Conservation (phyloP, 306 rosid species). For the Vachellia pachyceras region DNA sequence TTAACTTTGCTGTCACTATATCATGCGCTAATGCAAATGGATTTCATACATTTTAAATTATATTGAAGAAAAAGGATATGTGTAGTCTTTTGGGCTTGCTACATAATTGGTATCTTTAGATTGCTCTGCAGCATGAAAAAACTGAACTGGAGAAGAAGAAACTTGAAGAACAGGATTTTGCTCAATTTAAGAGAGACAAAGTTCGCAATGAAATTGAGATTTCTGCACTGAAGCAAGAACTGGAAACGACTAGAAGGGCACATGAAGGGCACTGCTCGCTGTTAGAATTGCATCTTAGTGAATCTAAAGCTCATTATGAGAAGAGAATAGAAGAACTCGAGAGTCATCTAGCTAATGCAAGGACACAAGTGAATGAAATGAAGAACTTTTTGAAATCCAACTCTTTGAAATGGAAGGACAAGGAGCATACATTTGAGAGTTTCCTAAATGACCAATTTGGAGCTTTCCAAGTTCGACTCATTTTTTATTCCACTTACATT, state of each 20-base stretch:
- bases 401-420: slow-evolving; percentile 78
- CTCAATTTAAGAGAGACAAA: slow-evolving; percentile 70
- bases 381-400: slow-evolving; percentile 79
- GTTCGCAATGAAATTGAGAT: slow-evolving; percentile 64
- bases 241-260: slow-evolving; percentile 57
- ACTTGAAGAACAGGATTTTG: slow-evolving; percentile 77
- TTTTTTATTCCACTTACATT: slow-evolving; percentile 30
- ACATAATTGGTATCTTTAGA: slow-evolving; percentile 29
- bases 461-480: slow-evolving; percentile 72
- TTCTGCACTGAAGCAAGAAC: slow-evolving; percentile 67
- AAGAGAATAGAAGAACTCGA: slow-evolving; percentile 65
- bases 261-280: slow-evolving; percentile 64
- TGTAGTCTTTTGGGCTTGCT: slow-evolving; percentile 24
- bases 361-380: slow-evolving; percentile 70
- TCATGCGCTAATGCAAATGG: neutral
- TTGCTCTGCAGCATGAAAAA: slow-evolving; percentile 66
- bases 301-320: slow-evolving; percentile 65
- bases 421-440: slow-evolving; percentile 66
- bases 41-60: slow-evolving; percentile 12
- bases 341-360: slow-evolving; percentile 59
- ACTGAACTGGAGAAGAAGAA: slow-evolving; percentile 68
- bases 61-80: slow-evolving; percentile 18
- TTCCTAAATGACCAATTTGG: slow-evolving; percentile 58
- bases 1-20: slow-evolving; percentile 4
- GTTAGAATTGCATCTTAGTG: slow-evolving; percentile 68